Base-by-base conservation (phyloP, 768 basidiomycete genomes). In the Pleurotus tuoliensis region DNA sequence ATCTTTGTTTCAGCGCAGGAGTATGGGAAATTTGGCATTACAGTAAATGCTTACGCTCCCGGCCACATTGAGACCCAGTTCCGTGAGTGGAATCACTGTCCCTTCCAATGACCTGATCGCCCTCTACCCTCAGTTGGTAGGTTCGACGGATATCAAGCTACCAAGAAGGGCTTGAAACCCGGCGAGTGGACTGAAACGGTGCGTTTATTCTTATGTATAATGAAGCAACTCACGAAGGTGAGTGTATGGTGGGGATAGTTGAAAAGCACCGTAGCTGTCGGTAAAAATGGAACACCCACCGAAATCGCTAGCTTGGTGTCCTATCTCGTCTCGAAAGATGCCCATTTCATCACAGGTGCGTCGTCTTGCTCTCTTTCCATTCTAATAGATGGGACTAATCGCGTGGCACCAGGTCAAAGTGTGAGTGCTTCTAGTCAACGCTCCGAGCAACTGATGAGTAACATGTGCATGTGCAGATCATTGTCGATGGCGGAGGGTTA, bases 31-130 rank as follows among this genome's bases (percentile, higher is more conserved):
- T 54, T 73, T 56, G 58, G 61, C 4, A 74, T 76, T 39, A 75
- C 74, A 2, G 75, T 73, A 2, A 76, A 76, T 51, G 64, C 71
- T 4, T 75, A 78, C 56, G 70, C 72, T 3, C 76, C 76, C 0
- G 70, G 73, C 4, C 5, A 54, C 15, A 68, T 73, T 44, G 46
- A 64, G 0, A 76, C 70, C 0, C 46, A 51, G 3, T 46, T 74
- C 63, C n/a, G 76, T 78, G 44, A 34, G 56, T 57, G 8, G 18
- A 45, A 45, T 13, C 30, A 34, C 30, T 34, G 30, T 34, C 30
- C 30, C 30, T 34, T 34, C 30, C 30, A 11, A 34, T 34, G 9
- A 34, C 30, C 30, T 34, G 30, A 34, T 9, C 30, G 9, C 30
- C 30, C 30, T 18, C 24, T 45, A 13, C 24, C n/a, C n/a, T 13